Evolutionary conservation across 805 yeast genomes (phyloP), one percentile per base, ranked within the genome.

Genomic region (Kodamaea restingae): DNA sequence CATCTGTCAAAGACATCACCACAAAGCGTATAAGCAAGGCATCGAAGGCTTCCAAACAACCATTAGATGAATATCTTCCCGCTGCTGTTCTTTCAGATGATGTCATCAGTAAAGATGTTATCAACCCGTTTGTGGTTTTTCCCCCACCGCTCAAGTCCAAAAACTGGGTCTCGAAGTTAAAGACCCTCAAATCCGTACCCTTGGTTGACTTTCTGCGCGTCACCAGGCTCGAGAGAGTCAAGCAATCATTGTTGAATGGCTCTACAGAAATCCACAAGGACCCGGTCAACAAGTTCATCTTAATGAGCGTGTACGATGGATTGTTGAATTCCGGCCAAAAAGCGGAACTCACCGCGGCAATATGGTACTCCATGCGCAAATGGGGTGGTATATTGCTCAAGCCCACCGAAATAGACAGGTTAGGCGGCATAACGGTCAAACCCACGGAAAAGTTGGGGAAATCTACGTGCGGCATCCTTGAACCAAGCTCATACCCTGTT

Each of bases 381-480:
- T 65, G 66, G 63, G 71, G 65, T 5, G 68, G 67, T 2, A 42
- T 61, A 8, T 24, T 45, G n/a, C 36, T 46, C n/a, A 38, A 38
- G 24, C 32, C 36, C 6, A 32, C 34, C 5, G 43, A 42, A 15
- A 18, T 43, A 21, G 25, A 14, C 11, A 38, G 33, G 22, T 15
- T 29, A 18, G 15, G 18, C n/a, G n/a, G n/a, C n/a, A n/a, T n/a
- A n/a, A n/a, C n/a, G n/a, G n/a, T n/a, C n/a, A n/a, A n/a, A n/a
- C n/a, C n/a, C n/a, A n/a, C n/a, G n/a, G 25, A 14, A 14, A 38
- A 38, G 22, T 15, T 29, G 24, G 15, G 18, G 12, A 7, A 7
- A 9, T 29, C 35, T 18, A 25, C 27, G 8, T 36, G 35, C 9
- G 42, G 40, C 3, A 18, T 37, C 9, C 25, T 37, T 2, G 33